Percentiles rank a stretch among this genome's conserved stretches.
phyloP scores from a whole-genome alignment of 257 asterid genomes.

The Solanum virginianum region DNA sequence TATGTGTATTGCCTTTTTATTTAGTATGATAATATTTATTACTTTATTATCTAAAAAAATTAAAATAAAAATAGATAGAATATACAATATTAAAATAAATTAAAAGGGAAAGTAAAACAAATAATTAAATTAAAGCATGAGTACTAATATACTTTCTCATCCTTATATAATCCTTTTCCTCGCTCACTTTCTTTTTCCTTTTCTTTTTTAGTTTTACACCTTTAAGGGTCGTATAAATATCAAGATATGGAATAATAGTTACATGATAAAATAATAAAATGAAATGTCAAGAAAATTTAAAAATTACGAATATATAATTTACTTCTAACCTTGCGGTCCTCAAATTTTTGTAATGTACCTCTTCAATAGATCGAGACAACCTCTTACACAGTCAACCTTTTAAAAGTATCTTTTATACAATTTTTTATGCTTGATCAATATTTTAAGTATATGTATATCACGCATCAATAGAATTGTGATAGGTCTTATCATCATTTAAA shows the following conservation, averaged over 20 bases:
- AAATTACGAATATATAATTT: not conserved
- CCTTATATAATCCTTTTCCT: not conserved
- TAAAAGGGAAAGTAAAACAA: too few relatives aligned
- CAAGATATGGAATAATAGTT: not conserved
- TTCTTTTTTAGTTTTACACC: not conserved
- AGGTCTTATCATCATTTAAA: not conserved
- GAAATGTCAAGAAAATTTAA: not conserved
- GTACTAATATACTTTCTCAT: not conserved
- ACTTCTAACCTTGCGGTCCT: not conserved
- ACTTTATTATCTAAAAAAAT: too few relatives aligned
- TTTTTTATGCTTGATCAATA: not conserved
- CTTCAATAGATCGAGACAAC: too few relatives aligned
- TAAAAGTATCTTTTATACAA: not conserved
- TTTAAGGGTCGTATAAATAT: not conserved
- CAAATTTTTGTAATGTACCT: not conserved
- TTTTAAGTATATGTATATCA: not conserved
- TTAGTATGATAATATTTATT: not conserved
- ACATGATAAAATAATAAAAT: not conserved
- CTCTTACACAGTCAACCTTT: not conserved
- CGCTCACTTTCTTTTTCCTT: not conserved
- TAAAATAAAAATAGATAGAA: too few relatives aligned
- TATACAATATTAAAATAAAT: too few relatives aligned
- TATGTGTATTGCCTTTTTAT: too few relatives aligned
- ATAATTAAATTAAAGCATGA: too few relatives aligned
- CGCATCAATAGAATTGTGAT: not conserved